Evolutionary conservation across 2,329 filamentous ascomycete genomes (phyloP).

Genomic region (Aspergillus uvarum): DNA sequence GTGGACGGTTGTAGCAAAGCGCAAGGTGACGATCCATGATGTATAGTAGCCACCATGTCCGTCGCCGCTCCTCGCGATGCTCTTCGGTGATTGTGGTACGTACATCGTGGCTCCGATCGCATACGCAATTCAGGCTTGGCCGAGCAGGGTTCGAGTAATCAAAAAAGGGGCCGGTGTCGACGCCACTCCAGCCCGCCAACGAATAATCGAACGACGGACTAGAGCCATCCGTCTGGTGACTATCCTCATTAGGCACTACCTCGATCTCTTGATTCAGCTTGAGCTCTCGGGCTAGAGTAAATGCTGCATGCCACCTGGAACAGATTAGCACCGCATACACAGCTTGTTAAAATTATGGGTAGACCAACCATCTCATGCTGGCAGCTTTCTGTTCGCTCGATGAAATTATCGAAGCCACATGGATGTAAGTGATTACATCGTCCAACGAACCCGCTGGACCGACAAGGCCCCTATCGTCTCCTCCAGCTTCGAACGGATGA

Average conservation of each 20-base stretch:
- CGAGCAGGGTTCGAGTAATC: slow-evolving; percentile 40
- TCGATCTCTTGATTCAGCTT: slow-evolving; percentile 79
- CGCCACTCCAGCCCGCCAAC: slow-evolving; percentile 45
- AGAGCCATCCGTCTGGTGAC: slow-evolving; percentile 32
- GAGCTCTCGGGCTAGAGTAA: slow-evolving; percentile 82
- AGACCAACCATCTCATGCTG: slow-evolving; percentile 71
- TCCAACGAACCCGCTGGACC: slow-evolving; percentile 72
- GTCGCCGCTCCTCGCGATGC: slow-evolving; percentile 81
- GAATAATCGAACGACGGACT: slow-evolving; percentile 36
- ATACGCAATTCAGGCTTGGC: slow-evolving; percentile 38
- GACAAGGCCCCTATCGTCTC: slow-evolving; percentile 49
- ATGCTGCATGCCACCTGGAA: slow-evolving; percentile 78
- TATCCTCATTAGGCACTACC: slow-evolving; percentile 32
- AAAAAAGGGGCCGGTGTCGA: slow-evolving; percentile 49
- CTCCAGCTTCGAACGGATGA: slow-evolving; percentile 54
- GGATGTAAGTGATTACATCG: slow-evolving; percentile 88
- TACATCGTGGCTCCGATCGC: slow-evolving; percentile 27
- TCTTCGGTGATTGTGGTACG: slow-evolving; percentile 63
- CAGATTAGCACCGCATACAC: neutral
- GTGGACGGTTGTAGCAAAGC: slow-evolving; percentile 85
- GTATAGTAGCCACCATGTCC: slow-evolving; percentile 93
- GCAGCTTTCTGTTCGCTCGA: slow-evolving; percentile 93
- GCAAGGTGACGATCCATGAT: slow-evolving; percentile 87
- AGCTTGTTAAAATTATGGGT: no score
- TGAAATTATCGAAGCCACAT: slow-evolving; percentile 86